Percentiles rank a stretch among this genome's conserved stretches.
Evolutionary conservation across 805 yeast species (phyloP).

Genomic region (Blastobotrys americana): DNA sequence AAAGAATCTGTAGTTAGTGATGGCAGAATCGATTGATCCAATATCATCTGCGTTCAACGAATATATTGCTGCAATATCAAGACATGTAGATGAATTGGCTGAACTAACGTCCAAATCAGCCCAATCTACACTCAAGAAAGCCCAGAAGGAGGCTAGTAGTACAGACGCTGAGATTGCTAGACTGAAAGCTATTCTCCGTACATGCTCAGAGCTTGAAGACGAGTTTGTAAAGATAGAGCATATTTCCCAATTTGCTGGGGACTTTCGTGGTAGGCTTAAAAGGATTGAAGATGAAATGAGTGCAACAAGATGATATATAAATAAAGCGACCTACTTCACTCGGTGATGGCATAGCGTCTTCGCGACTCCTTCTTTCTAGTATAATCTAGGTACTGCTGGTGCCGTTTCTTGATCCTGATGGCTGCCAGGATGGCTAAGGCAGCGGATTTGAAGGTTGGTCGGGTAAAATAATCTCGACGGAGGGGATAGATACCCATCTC

Average conservation of each 20-base stretch:
- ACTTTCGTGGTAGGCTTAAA: constrained; percentile 35
- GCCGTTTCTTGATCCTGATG: constrained; percentile 24
- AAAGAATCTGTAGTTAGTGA: no score
- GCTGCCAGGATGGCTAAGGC: constrained; percentile 27
- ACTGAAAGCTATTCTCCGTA: constrained; percentile 32
- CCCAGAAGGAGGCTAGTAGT: constrained; percentile 11
- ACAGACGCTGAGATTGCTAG: constrained; percentile 28
- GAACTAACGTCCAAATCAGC: constrained; percentile 15
- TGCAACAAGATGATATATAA: no score
- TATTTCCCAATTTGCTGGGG: constrained; percentile 38
- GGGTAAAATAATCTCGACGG: constrained; percentile 10
- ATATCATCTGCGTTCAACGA: constrained; percentile 9
- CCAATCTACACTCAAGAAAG: constrained; percentile 2
- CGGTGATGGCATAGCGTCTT: no score
- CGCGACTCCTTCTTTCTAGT: no score
- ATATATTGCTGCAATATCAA: constrained; percentile 10
- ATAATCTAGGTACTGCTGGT: constrained; percentile 7
- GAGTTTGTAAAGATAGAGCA: constrained; percentile 50
- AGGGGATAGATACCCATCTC: constrained; percentile 27
- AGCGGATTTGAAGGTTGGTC: constrained; percentile 21
- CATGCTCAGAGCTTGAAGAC: constrained; percentile 45
- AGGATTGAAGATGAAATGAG: constrained; percentile 1
- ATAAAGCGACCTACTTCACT: no score
- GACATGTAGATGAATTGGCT: constrained; percentile 16
- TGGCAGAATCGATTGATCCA: no score